These are phyloP conservation scores for Macrophomina pseudophaseolina DNA, from an alignment of 2,329 filamentous ascomycete species.

Conservation along the genomic window DNA sequence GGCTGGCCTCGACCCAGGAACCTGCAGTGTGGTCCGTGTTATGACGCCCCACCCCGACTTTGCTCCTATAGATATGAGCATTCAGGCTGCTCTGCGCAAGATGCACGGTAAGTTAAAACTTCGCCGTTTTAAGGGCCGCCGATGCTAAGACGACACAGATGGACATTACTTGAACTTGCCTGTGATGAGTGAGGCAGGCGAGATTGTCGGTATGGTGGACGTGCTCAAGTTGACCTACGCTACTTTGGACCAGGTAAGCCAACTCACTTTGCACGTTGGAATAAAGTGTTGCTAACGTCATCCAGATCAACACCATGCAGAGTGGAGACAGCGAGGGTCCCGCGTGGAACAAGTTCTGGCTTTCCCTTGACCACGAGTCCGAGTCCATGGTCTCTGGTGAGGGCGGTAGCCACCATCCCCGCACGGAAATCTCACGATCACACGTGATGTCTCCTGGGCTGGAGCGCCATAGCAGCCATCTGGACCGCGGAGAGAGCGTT, in stretches of 20 bases:
- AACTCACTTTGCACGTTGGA: background rate
- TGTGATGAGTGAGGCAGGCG: constrained; percentile 95
- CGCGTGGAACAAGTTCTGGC: constrained; percentile 99
- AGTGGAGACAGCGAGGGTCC: constrained; percentile 89
- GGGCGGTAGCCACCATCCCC: constrained; percentile 72
- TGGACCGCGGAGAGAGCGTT: constrained; percentile 80
- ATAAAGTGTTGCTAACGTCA: constrained; percentile 8
- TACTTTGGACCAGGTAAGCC: constrained; percentile 85
- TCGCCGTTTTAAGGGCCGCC: background rate
- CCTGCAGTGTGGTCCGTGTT: constrained; percentile 95
- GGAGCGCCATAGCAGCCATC: constrained; percentile 57
- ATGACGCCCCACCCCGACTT: constrained; percentile 99
- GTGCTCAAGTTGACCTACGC: constrained; percentile 98
- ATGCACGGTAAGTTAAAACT: constrained; percentile 80
- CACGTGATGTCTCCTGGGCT: constrained; percentile 81
- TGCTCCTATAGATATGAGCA: constrained; percentile 98
- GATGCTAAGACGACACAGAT: constrained; percentile 59
- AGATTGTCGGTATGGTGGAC: constrained; percentile 99
- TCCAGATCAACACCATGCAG: constrained; percentile 83
- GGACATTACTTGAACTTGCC: constrained; percentile 97
- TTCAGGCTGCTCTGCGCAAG: constrained; percentile 95
- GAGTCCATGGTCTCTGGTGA: constrained; percentile 97
- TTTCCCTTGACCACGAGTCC: constrained; percentile 91
- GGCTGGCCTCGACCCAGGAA: constrained; percentile 89
- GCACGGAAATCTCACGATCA: constrained; percentile 71